Base-by-base conservation (phyloP, 2,329 filamentous ascomycete genomes). In the Sclerotinia spermophila region DNA sequence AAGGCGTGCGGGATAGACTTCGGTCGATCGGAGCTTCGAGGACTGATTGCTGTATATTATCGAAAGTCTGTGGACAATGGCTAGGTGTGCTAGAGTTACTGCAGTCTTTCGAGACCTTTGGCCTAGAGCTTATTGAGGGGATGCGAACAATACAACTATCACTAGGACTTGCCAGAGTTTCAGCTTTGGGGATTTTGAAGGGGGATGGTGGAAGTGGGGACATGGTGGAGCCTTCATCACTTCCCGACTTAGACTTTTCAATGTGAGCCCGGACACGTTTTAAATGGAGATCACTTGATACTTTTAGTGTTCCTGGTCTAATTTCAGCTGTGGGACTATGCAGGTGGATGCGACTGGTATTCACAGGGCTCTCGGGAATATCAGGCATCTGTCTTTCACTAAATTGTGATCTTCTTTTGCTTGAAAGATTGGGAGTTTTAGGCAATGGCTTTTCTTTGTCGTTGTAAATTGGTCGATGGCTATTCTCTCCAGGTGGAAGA, bases 1-100 rank as follows among this genome's bases (percentile, higher is more conserved):
- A 71, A 38, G 71, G 71, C n/a, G 69, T 69, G 35, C 40, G 68
- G 4, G 40, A 53, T 15, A 24, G 58, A 42, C 33, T 55, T 27
- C 44, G 73, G 62, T 69, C 59, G 56, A 40, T 62, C 35, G 67
- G 24, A 17, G 64, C 15, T 35, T 65, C 33, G 27, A 24, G 27
- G 8, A 35, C 62, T 8, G 21, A 40, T 17, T 64, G 33, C 38
- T 15, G 44, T 10, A 15, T 65, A 35, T 53, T n/a, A 13, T 51
- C 2, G 17, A 5, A 1, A 51, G 10, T 5, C 5, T 51, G 24
- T 30, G 11, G 17, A 53, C 24, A 40, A 53, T 24, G 24, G 10
- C 33, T 15, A 40, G 33, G 5, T 19, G 24, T 30, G 51, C 44
- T 51, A 27, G 13, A n/a, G 11, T 27, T 11, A 10, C 11, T 53